Evolutionary conservation across 306 rosid genomes (phyloP).

Genomic region (Vigna angularis): DNA sequence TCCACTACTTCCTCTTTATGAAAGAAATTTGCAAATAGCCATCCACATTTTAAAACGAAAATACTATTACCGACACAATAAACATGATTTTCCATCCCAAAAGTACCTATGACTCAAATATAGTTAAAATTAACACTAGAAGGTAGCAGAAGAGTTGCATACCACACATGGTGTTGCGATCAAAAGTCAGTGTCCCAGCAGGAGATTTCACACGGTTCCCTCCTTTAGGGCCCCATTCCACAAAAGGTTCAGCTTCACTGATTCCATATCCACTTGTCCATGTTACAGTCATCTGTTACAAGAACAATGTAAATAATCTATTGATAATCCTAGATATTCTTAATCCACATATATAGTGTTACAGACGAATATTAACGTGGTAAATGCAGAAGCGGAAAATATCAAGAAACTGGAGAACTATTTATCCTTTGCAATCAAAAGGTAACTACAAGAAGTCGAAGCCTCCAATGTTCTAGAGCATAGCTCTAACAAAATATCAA

Average conservation of each 20-base stretch:
- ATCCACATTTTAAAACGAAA: constrained; percentile 16
- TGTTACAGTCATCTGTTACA: constrained; percentile 81
- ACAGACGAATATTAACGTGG: no score
- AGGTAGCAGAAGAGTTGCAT: constrained; percentile 41
- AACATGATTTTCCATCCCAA: constrained; percentile 33
- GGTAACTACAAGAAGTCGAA: no score
- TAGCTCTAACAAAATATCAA: no score
- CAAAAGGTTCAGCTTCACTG: constrained; percentile 78
- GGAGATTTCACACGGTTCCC: constrained; percentile 60
- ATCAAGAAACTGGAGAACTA: no score
- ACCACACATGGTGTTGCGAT: constrained; percentile 90
- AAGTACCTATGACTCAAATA: constrained; percentile 16
- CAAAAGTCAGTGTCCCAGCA: constrained; percentile 84
- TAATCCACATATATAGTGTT: not conserved
- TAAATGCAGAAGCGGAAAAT: no score
- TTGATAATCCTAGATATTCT: constrained; percentile 23
- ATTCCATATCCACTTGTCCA: constrained; percentile 97
- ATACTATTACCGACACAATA: not conserved
- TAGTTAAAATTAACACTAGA: constrained; percentile 1
- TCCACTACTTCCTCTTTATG: constrained; percentile 1
- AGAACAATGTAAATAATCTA: not conserved
- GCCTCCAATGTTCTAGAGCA: no score
- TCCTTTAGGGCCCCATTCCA: constrained; percentile 83
- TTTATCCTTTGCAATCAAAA: no score
- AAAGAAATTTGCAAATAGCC: constrained; percentile 13